These are phyloP conservation scores for Talaromyces sp. DNA, from an alignment of 2,329 filamentous ascomycete genomes.

Conservation along the genomic window DNA sequence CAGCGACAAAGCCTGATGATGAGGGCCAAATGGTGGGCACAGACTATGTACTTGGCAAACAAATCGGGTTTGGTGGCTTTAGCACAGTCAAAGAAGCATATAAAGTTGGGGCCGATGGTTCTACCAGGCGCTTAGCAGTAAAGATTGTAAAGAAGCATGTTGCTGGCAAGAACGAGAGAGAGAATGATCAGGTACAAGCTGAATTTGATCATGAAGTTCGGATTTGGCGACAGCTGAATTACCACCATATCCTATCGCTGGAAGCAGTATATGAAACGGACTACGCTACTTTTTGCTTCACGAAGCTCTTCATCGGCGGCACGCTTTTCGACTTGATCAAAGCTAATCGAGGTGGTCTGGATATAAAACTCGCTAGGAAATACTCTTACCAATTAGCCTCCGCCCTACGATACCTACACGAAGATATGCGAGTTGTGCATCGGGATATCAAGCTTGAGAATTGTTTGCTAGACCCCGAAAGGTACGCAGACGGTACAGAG, in stretches of 20 bases:
- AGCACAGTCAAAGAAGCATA: slow-evolving; percentile 65
- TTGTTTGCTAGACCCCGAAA: slow-evolving; percentile 59
- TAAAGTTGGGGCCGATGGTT: slow-evolving; percentile 56
- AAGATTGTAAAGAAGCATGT: slow-evolving; percentile 65
- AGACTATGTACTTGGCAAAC: slow-evolving; percentile 65
- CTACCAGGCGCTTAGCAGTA: slow-evolving; percentile 56
- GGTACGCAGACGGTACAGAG: slow-evolving; percentile 45
- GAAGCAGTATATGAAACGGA: slow-evolving; percentile 64
- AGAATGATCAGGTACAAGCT: slow-evolving; percentile 64
- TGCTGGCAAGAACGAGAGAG: slow-evolving; percentile 53
- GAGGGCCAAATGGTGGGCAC: slow-evolving; percentile 65
- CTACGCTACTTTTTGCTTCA: slow-evolving; percentile 68
- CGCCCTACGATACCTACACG: slow-evolving; percentile 64
- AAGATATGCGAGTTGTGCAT: slow-evolving; percentile 64
- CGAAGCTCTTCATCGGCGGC: slow-evolving; percentile 60
- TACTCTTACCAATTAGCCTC: slow-evolving; percentile 63
- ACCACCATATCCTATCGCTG: slow-evolving; percentile 60
- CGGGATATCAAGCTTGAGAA: slow-evolving; percentile 69
- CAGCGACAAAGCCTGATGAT: slow-evolving; percentile 55
- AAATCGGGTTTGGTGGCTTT: slow-evolving; percentile 64
- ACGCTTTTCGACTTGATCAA: slow-evolving; percentile 63
- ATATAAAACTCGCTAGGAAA: slow-evolving; percentile 52
- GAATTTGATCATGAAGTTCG: slow-evolving; percentile 68
- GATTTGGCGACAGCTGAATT: slow-evolving; percentile 63
- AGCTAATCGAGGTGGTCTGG: slow-evolving; percentile 53